These are phyloP conservation scores for Terfezia boudieri DNA, from an alignment of 495 filamentous ascomycete genomes.

Conservation along the genomic window DNA sequence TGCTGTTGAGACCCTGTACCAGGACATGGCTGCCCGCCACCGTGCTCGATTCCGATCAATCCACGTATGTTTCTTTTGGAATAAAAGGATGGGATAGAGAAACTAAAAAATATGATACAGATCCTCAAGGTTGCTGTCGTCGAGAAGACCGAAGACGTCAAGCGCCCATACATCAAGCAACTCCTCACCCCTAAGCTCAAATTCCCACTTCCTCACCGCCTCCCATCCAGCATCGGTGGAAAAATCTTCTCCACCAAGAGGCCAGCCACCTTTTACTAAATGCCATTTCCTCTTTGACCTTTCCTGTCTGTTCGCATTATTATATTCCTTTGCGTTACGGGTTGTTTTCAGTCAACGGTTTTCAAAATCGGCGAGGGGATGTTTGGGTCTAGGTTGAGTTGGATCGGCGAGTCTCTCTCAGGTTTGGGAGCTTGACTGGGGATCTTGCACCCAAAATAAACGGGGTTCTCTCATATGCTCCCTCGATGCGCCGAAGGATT, in stretches of 20 bases:
- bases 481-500: not conserved
- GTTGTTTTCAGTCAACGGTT: not conserved
- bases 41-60: slow-evolving; percentile 92
- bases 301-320: not conserved
- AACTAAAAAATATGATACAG: slow-evolving; percentile 24
- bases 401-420: not conserved
- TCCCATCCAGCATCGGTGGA: slow-evolving; percentile 51
- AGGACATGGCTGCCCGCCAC: slow-evolving; percentile 98
- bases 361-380: not conserved
- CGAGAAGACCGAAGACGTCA: slow-evolving; percentile 75
- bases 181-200: slow-evolving; percentile 82
- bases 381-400: not conserved
- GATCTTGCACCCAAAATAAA: not conserved
- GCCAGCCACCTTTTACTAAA: slow-evolving; percentile 58
- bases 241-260: slow-evolving; percentile 80
- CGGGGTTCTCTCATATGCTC: not conserved
- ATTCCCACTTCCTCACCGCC: slow-evolving; percentile 95
- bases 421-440: not conserved
- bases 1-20: slow-evolving; percentile 90
- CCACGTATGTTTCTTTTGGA: slow-evolving; percentile 45
- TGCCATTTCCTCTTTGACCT: not conserved
- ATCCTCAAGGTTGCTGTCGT: slow-evolving; percentile 96
- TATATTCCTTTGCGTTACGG: not conserved
- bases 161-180: slow-evolving; percentile 97
- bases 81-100: not conserved